These are phyloP conservation scores for Pythium rhizo-oryzae DNA, from an alignment of 352 stramenopile genomes.

Conservation along the genomic window DNA sequence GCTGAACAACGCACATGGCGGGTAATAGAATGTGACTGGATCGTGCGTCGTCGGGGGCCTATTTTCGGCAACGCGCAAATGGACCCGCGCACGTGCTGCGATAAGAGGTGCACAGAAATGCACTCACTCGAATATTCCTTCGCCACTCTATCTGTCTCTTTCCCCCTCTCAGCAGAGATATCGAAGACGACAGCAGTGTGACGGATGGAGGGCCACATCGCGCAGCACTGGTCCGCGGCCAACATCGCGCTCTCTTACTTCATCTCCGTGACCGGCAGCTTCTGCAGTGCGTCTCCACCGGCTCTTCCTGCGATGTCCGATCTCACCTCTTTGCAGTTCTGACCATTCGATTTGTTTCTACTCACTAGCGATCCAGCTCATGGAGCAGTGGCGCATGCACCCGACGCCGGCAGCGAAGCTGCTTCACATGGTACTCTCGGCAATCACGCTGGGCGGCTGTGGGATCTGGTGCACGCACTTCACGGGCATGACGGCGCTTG, in stretches of 20 bases:
- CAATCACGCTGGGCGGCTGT: slow-evolving; percentile 52
- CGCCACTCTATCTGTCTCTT: too few relatives aligned
- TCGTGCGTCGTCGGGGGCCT: too few relatives aligned
- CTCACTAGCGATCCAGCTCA: slow-evolving; percentile 51
- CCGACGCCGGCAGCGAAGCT: slow-evolving; percentile 36
- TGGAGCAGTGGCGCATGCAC: slow-evolving; percentile 69
- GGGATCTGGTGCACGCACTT: slow-evolving; percentile 82
- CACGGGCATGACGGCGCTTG: slow-evolving; percentile 65
- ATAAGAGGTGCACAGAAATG: too few relatives aligned
- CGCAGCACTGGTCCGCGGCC: slow-evolving; percentile 17
- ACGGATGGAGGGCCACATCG: slow-evolving; percentile 14
- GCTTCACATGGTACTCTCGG: slow-evolving; percentile 43
- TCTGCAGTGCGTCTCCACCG: slow-evolving; percentile 46
- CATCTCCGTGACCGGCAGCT: slow-evolving; percentile 66
- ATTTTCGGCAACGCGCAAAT: neutral
- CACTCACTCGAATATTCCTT: too few relatives aligned
- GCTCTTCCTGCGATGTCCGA: too few relatives aligned
- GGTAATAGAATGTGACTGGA: too few relatives aligned
- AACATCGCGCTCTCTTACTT: slow-evolving; percentile 55
- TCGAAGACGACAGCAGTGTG: too few relatives aligned
- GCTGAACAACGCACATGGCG: too few relatives aligned
- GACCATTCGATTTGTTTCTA: neutral
- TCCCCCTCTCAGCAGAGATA: too few relatives aligned
- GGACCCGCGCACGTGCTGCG: too few relatives aligned
- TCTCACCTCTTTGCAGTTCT: neutral